These are phyloP conservation scores for Colletotrichum paranaense DNA, from an alignment of 2,329 filamentous ascomycete genomes.

Conservation along the genomic window DNA sequence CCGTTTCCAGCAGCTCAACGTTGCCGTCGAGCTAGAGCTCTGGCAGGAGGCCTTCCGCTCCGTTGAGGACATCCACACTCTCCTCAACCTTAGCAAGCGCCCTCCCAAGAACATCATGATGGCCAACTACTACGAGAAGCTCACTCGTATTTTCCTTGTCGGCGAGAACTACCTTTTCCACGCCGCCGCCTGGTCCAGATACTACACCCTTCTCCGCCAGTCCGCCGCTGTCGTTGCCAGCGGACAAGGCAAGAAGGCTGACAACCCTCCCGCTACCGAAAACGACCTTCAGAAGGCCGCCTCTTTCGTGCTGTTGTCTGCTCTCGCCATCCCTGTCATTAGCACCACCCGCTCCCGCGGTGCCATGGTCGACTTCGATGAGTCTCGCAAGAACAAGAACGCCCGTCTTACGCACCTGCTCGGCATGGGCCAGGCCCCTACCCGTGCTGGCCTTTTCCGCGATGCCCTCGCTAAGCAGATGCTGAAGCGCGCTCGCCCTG, in stretches of 20 bases:
- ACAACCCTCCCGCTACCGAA: conserved; percentile 91
- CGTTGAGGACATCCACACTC: conserved; percentile 97
- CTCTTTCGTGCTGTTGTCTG: conserved; percentile 94
- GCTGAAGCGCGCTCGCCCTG: conserved; percentile 89
- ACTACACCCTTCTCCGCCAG: conserved; percentile 95
- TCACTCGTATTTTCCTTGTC: conserved; percentile 97
- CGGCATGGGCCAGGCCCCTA: conserved; percentile 90
- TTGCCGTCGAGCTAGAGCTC: conserved; percentile 95
- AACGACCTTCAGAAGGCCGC: conserved; percentile 93
- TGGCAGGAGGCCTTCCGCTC: conserved; percentile 99
- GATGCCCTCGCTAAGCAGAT: conserved; percentile 96
- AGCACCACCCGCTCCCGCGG: conserved; percentile 97
- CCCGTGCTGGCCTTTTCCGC: conserved; percentile 91
- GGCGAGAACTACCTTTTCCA: conserved; percentile 99
- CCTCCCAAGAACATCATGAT: conserved; percentile 99
- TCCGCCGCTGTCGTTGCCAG: conserved; percentile 85
- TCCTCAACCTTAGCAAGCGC: conserved; percentile 97
- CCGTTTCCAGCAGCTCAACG: conserved; percentile 97
- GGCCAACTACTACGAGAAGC: conserved; percentile 99
- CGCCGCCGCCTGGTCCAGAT: conserved; percentile 95
- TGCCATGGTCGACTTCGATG: conserved; percentile 95
- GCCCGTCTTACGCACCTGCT: conserved; percentile 94
- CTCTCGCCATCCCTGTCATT: conserved; percentile 98
- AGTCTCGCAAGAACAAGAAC: conserved; percentile 99
- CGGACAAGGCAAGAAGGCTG: conserved; percentile 90